Percentiles rank a stretch among this genome's conserved stretches.
phyloP scores from a whole-genome alignment of 2,329 filamentous ascomycete genomes.

The Niveomyces coronatus region DNA sequence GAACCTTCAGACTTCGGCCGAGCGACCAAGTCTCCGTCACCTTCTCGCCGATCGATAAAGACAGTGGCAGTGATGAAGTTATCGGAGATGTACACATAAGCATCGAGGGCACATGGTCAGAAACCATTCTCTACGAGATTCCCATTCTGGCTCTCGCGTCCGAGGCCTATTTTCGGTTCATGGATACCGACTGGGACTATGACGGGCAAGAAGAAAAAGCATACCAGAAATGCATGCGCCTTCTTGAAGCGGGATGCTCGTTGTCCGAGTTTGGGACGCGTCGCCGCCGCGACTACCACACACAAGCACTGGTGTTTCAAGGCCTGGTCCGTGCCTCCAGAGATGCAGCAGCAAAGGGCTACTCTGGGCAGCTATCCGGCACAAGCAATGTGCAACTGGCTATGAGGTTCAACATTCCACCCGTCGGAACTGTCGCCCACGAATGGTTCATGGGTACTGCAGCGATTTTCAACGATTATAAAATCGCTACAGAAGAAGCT shows the following conservation, averaged over 20 bases:
- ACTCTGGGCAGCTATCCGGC: constrained; percentile 66
- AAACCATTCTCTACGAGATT: constrained; percentile 97
- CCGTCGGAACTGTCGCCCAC: constrained; percentile 83
- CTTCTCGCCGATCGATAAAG: constrained; percentile 46
- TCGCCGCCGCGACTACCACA: constrained; percentile 84
- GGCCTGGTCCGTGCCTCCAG: constrained; percentile 72
- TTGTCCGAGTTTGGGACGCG: constrained; percentile 93
- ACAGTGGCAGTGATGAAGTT: constrained; percentile 54
- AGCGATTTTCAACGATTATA: constrained; percentile 79
- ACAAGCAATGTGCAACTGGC: constrained; percentile 97
- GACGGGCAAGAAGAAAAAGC: constrained; percentile 79
- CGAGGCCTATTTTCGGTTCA: constrained; percentile 95
- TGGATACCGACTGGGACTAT: constrained; percentile 87
- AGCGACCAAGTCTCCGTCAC: constrained; percentile 65
- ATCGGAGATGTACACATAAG: constrained; percentile 67
- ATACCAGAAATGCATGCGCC: constrained; percentile 63
- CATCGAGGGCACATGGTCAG: constrained; percentile 77
- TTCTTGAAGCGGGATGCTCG: constrained; percentile 74
- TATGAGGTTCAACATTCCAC: constrained; percentile 77
- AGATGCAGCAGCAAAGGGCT: constrained; percentile 54
- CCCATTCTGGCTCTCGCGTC: constrained; percentile 85
- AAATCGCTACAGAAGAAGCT: constrained; percentile 71
- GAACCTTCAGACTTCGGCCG: constrained; percentile 71
- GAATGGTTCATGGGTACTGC: constrained; percentile 99
- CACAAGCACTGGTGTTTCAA: constrained; percentile 82